A percentile compares a stretch with the other conserved stretches of the same genome.
Conservation (phyloP, 2,329 filamentous ascomycete genomes). For the Fonsecaea multimorphosa region DNA sequence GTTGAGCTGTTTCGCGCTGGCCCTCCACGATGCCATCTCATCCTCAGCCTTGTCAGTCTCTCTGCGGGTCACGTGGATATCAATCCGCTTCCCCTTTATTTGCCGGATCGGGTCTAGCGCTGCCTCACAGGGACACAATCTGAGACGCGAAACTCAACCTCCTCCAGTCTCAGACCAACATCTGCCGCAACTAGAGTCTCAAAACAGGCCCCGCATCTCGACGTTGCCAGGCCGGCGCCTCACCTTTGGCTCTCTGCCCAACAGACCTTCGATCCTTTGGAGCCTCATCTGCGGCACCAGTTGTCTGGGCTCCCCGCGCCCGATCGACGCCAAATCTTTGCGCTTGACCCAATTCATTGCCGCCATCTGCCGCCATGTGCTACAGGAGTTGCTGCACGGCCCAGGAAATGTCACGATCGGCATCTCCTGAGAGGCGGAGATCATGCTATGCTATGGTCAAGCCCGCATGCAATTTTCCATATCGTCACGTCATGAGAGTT, state of each 20-base stretch:
- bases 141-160: slow-evolving; percentile 17
- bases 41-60: background rate
- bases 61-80: background rate
- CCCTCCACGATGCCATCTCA: background rate
- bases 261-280: slow-evolving; percentile 4
- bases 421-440: background rate
- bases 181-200: slow-evolving; percentile 24
- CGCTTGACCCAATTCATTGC: slow-evolving; percentile 22
- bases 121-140: background rate
- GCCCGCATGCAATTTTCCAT: background rate
- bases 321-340: slow-evolving; percentile 1
- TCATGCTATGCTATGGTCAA: slow-evolving; percentile 20
- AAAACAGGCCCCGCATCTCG: slow-evolving; percentile 9
- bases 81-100: background rate
- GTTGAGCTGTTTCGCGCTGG: background rate
- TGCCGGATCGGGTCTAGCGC: background rate
- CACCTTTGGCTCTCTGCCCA: background rate
- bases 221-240: slow-evolving; percentile 16
- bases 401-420: background rate
- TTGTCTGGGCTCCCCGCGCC: slow-evolving; percentile 20
- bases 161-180: slow-evolving; percentile 2
- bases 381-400: slow-evolving; percentile 18
- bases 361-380: slow-evolving; percentile 20
- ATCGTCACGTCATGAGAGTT: slow-evolving; percentile 21
- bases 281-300: slow-evolving; percentile 22